Base-by-base conservation (phyloP, 768 basidiomycete genomes). In the Tremella fuciformis region DNA sequence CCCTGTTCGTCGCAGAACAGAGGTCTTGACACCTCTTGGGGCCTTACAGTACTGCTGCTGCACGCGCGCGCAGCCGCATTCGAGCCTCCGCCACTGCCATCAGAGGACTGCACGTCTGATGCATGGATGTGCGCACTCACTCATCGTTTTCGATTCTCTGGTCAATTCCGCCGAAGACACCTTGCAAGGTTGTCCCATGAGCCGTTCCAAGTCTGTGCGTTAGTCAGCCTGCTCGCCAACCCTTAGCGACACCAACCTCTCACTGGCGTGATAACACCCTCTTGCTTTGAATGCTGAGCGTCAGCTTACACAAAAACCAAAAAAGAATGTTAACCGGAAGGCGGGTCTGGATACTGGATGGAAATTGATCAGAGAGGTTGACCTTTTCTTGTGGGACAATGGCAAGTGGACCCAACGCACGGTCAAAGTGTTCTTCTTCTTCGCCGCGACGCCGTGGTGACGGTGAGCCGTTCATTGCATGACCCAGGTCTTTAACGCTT, bases 51-150 rank as follows among this genome's bases (percentile, higher is more conserved):
- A 13, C 15, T 38, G 16, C 6, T 29, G 13, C 22, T 52, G 26
- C 24, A 3, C 22, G 22, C 16, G n/a, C 22, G 3, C 48, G 26
- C 16, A 34, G 29, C 4, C 48, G 18, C 42, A 46, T 16, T n/a
- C 57, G 53, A 42, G 59, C 48, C 19, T 60, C 34, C 13, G 13
- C 59, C 59, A 60, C 59, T 60, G 59, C 1, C 9, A 18, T 46
- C 16, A 6, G 19, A 34, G 18, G 18, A 34, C 29, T 48, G 47
- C 13, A 24, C 7, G 11, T 13, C 15, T 19, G 40, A n/a, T 9
- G 8, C 26, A 25, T 13, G 11, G 6, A n/a, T 8, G n/a, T n/a
- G 18, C 6, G 16, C 19, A 62, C 55, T 62, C 46, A 62, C 60
- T 62, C 13, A 62, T 25, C 2, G 6, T 6, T 29, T 57, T 51